A percentile compares a stretch with the other conserved stretches of the same genome.
Conservation (phyloP, 2,329 filamentous ascomycete species). For the Aspergillus aculeatus region DNA sequence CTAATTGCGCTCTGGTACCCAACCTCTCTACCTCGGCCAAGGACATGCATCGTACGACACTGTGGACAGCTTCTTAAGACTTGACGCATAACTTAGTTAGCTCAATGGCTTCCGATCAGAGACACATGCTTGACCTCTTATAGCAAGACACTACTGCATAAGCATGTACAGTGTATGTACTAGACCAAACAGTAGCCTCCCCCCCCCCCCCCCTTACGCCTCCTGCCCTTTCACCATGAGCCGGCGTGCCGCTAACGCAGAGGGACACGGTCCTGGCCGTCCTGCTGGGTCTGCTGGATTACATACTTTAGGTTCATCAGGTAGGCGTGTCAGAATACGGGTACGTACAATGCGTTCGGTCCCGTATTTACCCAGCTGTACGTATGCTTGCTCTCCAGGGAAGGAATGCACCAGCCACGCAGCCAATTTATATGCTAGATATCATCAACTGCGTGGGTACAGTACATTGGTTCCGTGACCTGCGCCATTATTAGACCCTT, state of each 20-base stretch:
- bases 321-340: not conserved
- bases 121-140: not conserved
- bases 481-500: no score
- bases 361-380: not conserved
- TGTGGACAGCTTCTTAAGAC: not conserved
- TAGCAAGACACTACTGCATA: not conserved
- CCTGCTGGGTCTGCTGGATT: conserved; percentile 28
- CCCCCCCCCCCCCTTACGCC: conserved; percentile 10
- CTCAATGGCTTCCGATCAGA: not conserved
- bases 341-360: not conserved
- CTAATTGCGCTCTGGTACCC: not conserved
- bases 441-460: no score
- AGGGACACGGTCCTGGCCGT: conserved; percentile 31
- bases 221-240: conserved; percentile 17
- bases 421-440: no score
- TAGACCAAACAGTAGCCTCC: not conserved
- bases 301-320: conserved; percentile 23
- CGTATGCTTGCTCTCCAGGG: not conserved
- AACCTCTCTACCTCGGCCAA: not conserved
- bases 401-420: not conserved
- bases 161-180: not conserved
- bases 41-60: not conserved
- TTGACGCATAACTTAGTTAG: not conserved
- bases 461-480: no score
- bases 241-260: conserved; percentile 24